A percentile compares a stretch with the other conserved stretches of the same genome.
phyloP scores from a whole-genome alignment of 2,329 filamentous ascomycete species.

The Madurella fahalii region DNA sequence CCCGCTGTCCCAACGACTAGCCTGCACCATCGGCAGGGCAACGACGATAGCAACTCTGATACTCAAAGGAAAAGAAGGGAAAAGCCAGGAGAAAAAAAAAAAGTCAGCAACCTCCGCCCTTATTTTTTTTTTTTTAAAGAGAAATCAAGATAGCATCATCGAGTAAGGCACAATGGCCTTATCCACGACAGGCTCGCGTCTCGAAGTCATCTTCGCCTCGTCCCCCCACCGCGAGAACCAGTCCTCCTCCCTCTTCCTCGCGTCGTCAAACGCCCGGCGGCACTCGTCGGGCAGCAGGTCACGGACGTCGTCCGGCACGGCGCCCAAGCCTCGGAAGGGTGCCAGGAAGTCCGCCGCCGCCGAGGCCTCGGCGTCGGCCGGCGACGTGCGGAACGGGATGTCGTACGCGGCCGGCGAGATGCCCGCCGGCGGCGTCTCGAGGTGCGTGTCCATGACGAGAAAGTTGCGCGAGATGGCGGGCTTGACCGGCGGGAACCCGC shows the following conservation, averaged over 20 bases:
- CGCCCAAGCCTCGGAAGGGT: slow-evolving; percentile 58
- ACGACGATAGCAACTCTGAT: no score
- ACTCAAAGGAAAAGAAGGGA: no score
- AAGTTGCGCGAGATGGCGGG: slow-evolving; percentile 52
- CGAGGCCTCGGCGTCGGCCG: slow-evolving; percentile 32
- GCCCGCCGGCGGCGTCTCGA: slow-evolving; percentile 48
- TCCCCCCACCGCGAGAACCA: slow-evolving; percentile 75
- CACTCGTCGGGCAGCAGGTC: slow-evolving; percentile 67
- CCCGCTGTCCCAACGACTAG: no score
- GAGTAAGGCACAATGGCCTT: slow-evolving; percentile 60
- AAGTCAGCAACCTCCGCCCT: slow-evolving; percentile 1
- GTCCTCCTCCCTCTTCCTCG: slow-evolving; percentile 57
- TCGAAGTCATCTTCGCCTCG: slow-evolving; percentile 56
- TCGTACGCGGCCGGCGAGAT: slow-evolving; percentile 44
- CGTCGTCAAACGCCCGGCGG: slow-evolving; percentile 65
- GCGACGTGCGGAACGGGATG: slow-evolving; percentile 37
- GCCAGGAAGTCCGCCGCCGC: slow-evolving; percentile 42
- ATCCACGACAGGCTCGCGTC: slow-evolving; percentile 55
- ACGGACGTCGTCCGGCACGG: slow-evolving; percentile 61
- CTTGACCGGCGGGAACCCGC: slow-evolving; percentile 45
- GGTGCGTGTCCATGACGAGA: slow-evolving; percentile 51
- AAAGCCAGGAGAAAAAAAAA: slow-evolving; percentile 1
- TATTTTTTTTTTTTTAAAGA: no score
- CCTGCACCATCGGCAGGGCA: no score
- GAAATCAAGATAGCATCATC: slow-evolving; percentile 30